Evolutionary conservation across 495 filamentous ascomycete genomes (phyloP), one percentile per base, ranked within the genome.

Genomic region (Talaromyces ruber): DNA sequence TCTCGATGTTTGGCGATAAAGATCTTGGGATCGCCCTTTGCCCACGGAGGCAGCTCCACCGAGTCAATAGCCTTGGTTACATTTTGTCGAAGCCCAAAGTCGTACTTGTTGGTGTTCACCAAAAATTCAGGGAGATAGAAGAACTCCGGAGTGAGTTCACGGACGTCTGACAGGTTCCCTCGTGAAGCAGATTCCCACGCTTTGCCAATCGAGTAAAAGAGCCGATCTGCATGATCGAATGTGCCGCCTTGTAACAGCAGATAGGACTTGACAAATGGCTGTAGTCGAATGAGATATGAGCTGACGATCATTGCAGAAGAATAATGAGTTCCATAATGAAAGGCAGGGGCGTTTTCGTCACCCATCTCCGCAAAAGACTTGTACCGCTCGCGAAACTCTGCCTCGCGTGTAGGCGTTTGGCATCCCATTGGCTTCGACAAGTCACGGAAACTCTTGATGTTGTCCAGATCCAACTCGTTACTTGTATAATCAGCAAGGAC

Each of bases 271-370:
- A 97, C 92, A 71, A 98, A 98, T 0, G 94, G 94, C 64, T 96
- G 93, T 12, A 98, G 78, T 6, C 94, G 88, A 64, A 98, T 97
- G 50, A 98, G 82, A 68, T 97, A 98, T 0, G 93, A 97, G 29
- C 91, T 88, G 25, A 98, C 94, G 58, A 97, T 98, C 94, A 97
- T 98, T 21, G 94, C 95, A 5, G 94, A 97, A 22, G 95, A 98
- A 72, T 98, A 98, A 70, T 98, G 94, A 6, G 94, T 98, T 45
- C 94, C 94, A 68, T 97, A 98, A 72, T 98, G 95, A 70, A 97
- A 98, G 3, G 95, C 88, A 16, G 88, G 88, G 9, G 82, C 76
- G 37, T 83, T 82, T 8, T 84, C 78, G 67, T 94, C 93, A 45
- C 87, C 91, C 83, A 98, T 96, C 70, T 98, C 94, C 11, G 89